phyloP scores from a whole-genome alignment of 2,329 filamentous ascomycete genomes.

The Tolypocladium capitatum region DNA sequence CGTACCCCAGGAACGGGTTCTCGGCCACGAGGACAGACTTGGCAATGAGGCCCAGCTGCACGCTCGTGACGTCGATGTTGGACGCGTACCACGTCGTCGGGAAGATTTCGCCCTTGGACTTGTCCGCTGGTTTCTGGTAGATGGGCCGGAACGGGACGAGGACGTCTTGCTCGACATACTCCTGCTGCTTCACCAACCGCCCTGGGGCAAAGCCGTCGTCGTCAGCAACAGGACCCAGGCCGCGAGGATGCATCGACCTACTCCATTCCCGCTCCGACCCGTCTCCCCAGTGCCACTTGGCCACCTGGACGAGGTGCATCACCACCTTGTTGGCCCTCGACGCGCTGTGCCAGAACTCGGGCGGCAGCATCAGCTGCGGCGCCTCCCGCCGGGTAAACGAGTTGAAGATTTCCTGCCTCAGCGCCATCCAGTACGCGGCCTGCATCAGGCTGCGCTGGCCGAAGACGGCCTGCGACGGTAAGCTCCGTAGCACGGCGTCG shows the following conservation, averaged over 20 bases:
- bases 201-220: slow-evolving; percentile 8
- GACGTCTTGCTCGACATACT: slow-evolving; percentile 19
- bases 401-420: slow-evolving; percentile 27
- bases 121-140: slow-evolving; percentile 19
- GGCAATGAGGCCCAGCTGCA: slow-evolving; percentile 25
- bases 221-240: background rate
- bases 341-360: slow-evolving; percentile 19
- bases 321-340: slow-evolving; percentile 26
- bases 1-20: slow-evolving; percentile 22
- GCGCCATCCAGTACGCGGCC: slow-evolving; percentile 27
- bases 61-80: slow-evolving; percentile 25
- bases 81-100: slow-evolving; percentile 26
- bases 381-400: slow-evolving; percentile 24
- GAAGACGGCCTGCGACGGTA: slow-evolving; percentile 22
- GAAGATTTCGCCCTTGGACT: slow-evolving; percentile 24
- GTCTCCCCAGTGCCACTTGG: slow-evolving; percentile 27
- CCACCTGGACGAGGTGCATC: slow-evolving; percentile 26
- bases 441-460: slow-evolving; percentile 22
- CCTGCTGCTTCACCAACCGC: slow-evolving; percentile 22
- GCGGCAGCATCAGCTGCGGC: slow-evolving; percentile 21
- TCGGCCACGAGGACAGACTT: slow-evolving; percentile 26
- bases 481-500: slow-evolving; percentile 23
- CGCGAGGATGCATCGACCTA: slow-evolving; percentile 9
- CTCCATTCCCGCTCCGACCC: slow-evolving; percentile 22
- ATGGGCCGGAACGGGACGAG: slow-evolving; percentile 20